A percentile compares a stretch with the other conserved stretches of the same genome.
phyloP scores from a whole-genome alignment of 2,329 filamentous ascomycete species.

The Colletotrichum noveboracense region DNA sequence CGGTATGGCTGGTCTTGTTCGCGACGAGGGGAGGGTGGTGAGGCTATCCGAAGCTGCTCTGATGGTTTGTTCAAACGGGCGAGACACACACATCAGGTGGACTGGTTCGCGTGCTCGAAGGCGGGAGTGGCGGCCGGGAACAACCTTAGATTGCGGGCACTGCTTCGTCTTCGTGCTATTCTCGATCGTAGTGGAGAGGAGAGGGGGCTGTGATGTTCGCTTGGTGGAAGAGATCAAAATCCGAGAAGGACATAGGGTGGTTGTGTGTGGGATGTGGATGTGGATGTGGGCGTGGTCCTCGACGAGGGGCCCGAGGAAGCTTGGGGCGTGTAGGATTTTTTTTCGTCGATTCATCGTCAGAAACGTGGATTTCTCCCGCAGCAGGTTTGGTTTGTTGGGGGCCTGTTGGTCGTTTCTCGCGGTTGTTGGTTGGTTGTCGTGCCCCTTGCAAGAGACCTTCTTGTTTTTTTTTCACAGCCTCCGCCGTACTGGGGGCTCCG shows the following conservation, averaged over 20 bases:
- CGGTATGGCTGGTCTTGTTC: not conserved
- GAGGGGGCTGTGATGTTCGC: not conserved
- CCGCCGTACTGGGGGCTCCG: not conserved
- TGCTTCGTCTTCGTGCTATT: not conserved
- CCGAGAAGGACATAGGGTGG: not conserved
- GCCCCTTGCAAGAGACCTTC: not conserved
- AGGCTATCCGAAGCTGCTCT: not conserved
- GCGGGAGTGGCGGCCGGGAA: slow-evolving; percentile 15
- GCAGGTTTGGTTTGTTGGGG: not conserved
- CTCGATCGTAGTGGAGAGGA: not conserved
- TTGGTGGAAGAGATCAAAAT: not conserved
- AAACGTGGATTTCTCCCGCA: not conserved
- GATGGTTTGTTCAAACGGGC: not conserved
- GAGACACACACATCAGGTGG: not conserved
- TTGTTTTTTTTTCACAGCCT: slow-evolving; percentile 12
- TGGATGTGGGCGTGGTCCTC: not conserved
- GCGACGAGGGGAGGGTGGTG: not conserved
- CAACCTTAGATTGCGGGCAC: slow-evolving; percentile 1
- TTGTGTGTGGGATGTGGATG: not conserved
- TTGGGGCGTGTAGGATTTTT: not conserved
- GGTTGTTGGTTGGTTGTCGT: not conserved
- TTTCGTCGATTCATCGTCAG: not conserved
- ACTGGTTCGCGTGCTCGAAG: not conserved
- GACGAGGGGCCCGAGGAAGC: not conserved
- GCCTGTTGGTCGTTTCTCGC: not conserved